These are phyloP conservation scores for Podosphaera leucotricha DNA, from an alignment of 2,329 filamentous ascomycete species.

Conservation along the genomic window DNA sequence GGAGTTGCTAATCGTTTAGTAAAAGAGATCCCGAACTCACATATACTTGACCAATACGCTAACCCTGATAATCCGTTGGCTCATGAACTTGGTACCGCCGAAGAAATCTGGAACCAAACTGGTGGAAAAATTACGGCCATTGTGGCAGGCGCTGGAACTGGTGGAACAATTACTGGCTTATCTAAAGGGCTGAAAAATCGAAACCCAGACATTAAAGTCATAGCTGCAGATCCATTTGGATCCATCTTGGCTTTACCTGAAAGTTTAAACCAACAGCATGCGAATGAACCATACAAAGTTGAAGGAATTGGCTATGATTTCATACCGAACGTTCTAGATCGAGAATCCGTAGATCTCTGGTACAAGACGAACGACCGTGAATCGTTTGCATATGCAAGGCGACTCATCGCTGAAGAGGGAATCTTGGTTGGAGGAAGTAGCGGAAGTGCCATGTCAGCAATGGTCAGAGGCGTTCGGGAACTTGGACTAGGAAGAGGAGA, in stretches of 20 bases:
- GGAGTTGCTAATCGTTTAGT: slow-evolving; percentile 74
- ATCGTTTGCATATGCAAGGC: slow-evolving; percentile 72
- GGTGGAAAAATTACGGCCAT: slow-evolving; percentile 59
- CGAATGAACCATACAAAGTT: slow-evolving; percentile 81
- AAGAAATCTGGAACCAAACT: slow-evolving; percentile 91
- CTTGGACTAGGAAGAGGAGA: slow-evolving; percentile 59
- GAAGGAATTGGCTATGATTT: slow-evolving; percentile 99
- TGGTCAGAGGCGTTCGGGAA: slow-evolving; percentile 55
- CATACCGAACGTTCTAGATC: slow-evolving; percentile 78
- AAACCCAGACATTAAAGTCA: slow-evolving; percentile 60
- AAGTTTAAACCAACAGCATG: slow-evolving; percentile 51
- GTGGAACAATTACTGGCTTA: slow-evolving; percentile 82
- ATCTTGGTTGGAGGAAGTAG: slow-evolving; percentile 83
- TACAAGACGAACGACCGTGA: slow-evolving; percentile 94
- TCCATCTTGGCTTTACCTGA: slow-evolving; percentile 75
- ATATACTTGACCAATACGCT: slow-evolving; percentile 90
- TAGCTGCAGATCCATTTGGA: slow-evolving; percentile 80
- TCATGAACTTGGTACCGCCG: slow-evolving; percentile 80
- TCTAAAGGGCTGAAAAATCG: slow-evolving; percentile 72
- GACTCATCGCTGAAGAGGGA: slow-evolving; percentile 83
- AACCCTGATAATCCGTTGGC: slow-evolving; percentile 82
- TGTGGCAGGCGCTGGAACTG: slow-evolving; percentile 81
- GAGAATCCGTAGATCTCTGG: slow-evolving; percentile 66
- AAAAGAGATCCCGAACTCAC: slow-evolving; percentile 89
- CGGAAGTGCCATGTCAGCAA: slow-evolving; percentile 71